A percentile compares a stretch with the other conserved stretches of the same genome.
Evolutionary conservation across 2,329 filamentous ascomycete species (phyloP).

Genomic region (Nemania diffusa): DNA sequence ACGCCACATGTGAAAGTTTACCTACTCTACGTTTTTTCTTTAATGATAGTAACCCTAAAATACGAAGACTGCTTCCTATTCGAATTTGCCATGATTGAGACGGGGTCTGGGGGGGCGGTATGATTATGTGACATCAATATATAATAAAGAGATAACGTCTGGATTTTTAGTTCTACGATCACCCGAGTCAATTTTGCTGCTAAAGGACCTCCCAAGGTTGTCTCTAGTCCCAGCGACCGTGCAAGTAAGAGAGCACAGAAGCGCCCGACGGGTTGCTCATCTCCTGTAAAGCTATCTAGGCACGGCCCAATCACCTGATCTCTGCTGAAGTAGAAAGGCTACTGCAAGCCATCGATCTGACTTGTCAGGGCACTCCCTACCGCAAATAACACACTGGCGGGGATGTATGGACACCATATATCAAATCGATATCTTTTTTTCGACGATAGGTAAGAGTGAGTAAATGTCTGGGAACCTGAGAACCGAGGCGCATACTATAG

Average conservation of each 20-base stretch:
- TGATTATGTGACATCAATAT: not conserved
- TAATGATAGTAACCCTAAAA: not conserved
- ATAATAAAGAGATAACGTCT: not conserved
- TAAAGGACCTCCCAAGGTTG: not conserved
- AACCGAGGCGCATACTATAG: not conserved
- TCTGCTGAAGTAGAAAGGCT: not conserved
- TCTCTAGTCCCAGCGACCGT: not conserved
- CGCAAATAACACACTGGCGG: slow-evolving; percentile 7
- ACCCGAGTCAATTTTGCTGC: not conserved
- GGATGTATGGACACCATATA: slow-evolving; percentile 8
- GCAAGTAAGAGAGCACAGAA: not conserved
- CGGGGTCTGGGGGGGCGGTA: not conserved
- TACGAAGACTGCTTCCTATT: not conserved
- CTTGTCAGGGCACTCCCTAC: not conserved
- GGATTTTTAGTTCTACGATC: not conserved
- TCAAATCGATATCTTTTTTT: slow-evolving; percentile 1
- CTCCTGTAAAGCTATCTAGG: slow-evolving; percentile 2
- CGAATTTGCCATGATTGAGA: not conserved
- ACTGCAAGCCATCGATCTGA: not conserved
- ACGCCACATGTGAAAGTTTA: not conserved
- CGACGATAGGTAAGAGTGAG: slow-evolving; percentile 6
- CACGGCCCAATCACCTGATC: slow-evolving; percentile 2
- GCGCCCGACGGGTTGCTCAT: not conserved
- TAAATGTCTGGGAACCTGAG: slow-evolving; percentile 7
- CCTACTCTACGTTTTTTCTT: not conserved